phyloP scores from a whole-genome alignment of 164 flowering plant species.

The Stephania cephalantha region DNA sequence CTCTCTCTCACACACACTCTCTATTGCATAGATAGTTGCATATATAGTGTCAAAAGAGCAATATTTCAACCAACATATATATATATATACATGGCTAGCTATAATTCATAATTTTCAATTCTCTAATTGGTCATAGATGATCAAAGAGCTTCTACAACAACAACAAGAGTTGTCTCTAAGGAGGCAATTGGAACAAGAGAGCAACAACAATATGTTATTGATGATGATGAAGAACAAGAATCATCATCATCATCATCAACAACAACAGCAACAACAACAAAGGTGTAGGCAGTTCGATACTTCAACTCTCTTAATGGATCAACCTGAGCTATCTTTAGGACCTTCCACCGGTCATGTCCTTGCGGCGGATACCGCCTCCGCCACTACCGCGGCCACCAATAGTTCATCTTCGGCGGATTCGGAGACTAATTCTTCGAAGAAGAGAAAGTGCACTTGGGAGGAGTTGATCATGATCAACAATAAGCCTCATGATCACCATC shows the following conservation, averaged over 20 bases:
- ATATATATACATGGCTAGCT: not conserved
- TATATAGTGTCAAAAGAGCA: too few species aligned
- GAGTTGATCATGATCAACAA: slow-evolving; percentile 8
- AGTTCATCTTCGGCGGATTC: slow-evolving; percentile 26
- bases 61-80: not conserved
- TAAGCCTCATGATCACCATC: too few species aligned
- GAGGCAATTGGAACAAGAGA: slow-evolving; percentile 6
- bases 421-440: slow-evolving; percentile 26
- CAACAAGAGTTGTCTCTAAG: slow-evolving; percentile 10
- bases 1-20: not conserved
- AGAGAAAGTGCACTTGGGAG: slow-evolving; percentile 45
- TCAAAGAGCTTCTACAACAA: slow-evolving; percentile 16
- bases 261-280: not conserved
- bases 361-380: not conserved
- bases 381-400: slow-evolving; percentile 4
- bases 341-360: slow-evolving; percentile 11
- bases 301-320: slow-evolving; percentile 22
- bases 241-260: not conserved
- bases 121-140: slow-evolving; percentile 1
- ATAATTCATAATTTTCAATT: not conserved
- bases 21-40: too few species aligned
- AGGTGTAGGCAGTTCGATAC: slow-evolving; percentile 6
- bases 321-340: slow-evolving; percentile 49
- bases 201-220: too few species aligned
- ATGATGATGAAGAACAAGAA: not conserved